Conservation (phyloP, 345 rosid species). For the Linum tenue region DNA sequence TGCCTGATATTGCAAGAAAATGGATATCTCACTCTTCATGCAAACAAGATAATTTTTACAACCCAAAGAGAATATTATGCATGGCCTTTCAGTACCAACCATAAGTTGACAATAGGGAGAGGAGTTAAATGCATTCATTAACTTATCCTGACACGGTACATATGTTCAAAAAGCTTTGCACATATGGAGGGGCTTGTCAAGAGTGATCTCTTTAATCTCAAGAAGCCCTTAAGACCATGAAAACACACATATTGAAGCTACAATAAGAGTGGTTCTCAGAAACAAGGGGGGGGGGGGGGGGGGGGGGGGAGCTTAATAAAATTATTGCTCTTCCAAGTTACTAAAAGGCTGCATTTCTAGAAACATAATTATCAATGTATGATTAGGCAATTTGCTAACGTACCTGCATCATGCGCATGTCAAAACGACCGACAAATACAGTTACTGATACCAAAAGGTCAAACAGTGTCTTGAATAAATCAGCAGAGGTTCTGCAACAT, state of each 20-base stretch:
- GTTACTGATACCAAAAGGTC: slow-evolving; percentile 97
- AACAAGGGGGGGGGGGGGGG: not conserved
- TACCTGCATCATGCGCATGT: slow-evolving; percentile 99
- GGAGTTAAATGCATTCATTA: not conserved
- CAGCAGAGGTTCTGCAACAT: slow-evolving; percentile 89
- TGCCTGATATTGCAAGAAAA: slow-evolving; percentile 43
- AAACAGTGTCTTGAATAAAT: slow-evolving; percentile 91
- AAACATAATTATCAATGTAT: not conserved
- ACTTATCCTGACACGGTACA: not conserved
- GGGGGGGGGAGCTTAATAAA: no score
- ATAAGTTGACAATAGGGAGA: not conserved
- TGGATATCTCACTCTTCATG: not conserved
- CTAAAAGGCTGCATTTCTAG: not conserved
- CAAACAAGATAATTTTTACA: not conserved
- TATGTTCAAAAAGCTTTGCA: no score
- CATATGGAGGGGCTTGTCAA: no score
- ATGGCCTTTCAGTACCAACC: not conserved
- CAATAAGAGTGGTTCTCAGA: not conserved
- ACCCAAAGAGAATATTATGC: not conserved
- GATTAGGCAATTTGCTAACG: slow-evolving; percentile 9
- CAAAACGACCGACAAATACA: slow-evolving; percentile 97
- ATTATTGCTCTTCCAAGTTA: no score
- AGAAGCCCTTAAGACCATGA: not conserved
- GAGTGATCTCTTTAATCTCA: not conserved
- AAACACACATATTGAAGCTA: not conserved